These are phyloP conservation scores for Phlebopus sp. DNA, from an alignment of 1,284 basidiomycete species.

Conservation along the genomic window DNA sequence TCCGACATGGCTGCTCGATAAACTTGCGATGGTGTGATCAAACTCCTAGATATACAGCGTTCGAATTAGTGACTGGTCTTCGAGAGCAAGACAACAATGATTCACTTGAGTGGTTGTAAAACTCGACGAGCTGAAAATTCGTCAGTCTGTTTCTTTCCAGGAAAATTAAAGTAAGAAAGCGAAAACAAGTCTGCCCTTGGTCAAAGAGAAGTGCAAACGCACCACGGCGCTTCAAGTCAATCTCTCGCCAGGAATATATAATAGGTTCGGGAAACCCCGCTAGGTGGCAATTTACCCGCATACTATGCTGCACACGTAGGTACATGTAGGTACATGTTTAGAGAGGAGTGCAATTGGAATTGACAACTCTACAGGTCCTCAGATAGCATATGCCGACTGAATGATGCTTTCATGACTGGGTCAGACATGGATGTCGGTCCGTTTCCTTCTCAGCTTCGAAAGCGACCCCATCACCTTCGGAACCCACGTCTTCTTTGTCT, in stretches of 20 bases:
- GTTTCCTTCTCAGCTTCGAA: slow-evolving; percentile 1
- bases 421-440: no score
- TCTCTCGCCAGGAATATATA: background rate
- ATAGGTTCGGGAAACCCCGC: background rate
- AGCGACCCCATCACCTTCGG: slow-evolving; percentile 5
- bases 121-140: background rate
- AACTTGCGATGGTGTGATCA: slow-evolving; percentile 12
- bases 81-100: background rate
- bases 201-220: background rate
- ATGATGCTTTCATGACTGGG: no score
- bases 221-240: background rate
- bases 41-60: slow-evolving; percentile 6
- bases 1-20: slow-evolving; percentile 21
- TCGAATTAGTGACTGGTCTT: slow-evolving; percentile 17
- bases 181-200: background rate
- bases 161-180: background rate
- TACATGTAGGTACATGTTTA: background rate
- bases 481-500: background rate
- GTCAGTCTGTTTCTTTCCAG: background rate
- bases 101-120: slow-evolving; percentile 19
- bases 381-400: no score
- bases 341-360: no score
- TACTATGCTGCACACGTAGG: no score
- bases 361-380: no score
- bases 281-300: background rate